Evolutionary conservation across 805 yeast genomes (phyloP), one percentile per base, ranked within the genome.

Genomic region (Schwanniomyces polymorphus): DNA sequence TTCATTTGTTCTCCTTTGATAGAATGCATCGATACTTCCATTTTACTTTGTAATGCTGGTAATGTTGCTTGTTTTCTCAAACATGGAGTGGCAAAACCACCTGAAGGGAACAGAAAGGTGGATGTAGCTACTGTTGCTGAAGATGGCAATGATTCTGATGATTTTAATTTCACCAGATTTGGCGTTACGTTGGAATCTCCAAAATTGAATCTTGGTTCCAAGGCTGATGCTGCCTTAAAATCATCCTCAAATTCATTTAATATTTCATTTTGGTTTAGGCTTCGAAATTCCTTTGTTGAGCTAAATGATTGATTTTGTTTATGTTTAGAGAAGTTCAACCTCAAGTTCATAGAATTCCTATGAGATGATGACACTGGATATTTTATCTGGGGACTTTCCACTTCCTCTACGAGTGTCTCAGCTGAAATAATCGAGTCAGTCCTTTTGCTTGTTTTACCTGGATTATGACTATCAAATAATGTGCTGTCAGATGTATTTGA

Each of bases 351-450:
- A n/a, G 45, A 45, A 48, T 38, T 46, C 38, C 45, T 26, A 39
- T 38, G 28, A 6, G 18, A 21, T 40, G 39, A 40, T 8, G 28
- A 28, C 7, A 8, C 1, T 23, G 41, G 31, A 21, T 18, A 5
- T 31, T 31, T 31, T 7, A 14, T 31, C 7, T 8, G 7, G 4
- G 11, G 17, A 27, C 45, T 4, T 31, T 31, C 35, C 35, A 31
- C 21, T 3, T 57, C 66, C n/a, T 65, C 69, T 12, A 67, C 68
- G 34, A 68, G 49, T 3, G 72, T 68, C 12, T 66, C 71, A 1
- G 67, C 60, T n/a, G 70, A 65, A 9, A 52, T 27, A 18, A 55
- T 50, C 27, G 55, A 52, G 28, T 53, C 60, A 29, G 50, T 60
- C 43, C 58, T 42, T 27, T 44, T 37, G 31, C 45, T 45, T 5